A percentile compares a stretch with the other conserved stretches of the same genome.
Conservation (phyloP, 192 early-diverging fungal genomes). For the Oehlia diaphana region DNA sequence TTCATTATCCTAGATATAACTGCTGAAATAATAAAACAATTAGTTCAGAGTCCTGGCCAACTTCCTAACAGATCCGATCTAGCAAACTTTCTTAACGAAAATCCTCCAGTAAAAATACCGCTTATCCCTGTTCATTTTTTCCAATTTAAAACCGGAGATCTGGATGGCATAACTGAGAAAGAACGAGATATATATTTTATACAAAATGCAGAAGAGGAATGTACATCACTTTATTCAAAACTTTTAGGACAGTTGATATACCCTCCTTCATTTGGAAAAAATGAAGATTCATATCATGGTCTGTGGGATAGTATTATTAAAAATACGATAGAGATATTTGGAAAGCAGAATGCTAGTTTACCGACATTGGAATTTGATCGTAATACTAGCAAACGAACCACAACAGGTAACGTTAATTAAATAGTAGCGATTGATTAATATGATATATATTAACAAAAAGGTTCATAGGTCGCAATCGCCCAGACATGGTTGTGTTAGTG, state of each 20-base stretch:
- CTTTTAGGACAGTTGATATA: not conserved
- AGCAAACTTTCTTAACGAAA: conserved; percentile 12
- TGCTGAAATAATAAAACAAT: not conserved
- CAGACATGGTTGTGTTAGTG: conserved; percentile 18
- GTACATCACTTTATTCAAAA: conserved; percentile 11
- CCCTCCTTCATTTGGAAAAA: conserved; percentile 11
- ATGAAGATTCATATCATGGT: conserved; percentile 1
- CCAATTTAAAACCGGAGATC: not conserved
- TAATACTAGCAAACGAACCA: conserved; percentile 19
- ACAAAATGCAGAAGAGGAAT: not conserved
- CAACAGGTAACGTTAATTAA: no score
- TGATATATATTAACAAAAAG: no score
- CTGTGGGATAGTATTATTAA: conserved; percentile 26
- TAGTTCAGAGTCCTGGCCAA: conserved; percentile 17
- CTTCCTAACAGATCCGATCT: conserved; percentile 1
- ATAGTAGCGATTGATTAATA: no score
- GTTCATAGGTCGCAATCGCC: not conserved
- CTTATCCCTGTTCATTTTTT: conserved; percentile 14
- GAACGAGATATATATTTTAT: conserved; percentile 25
- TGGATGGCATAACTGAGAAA: conserved; percentile 11
- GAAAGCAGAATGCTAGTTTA: conserved; percentile 6
- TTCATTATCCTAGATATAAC: no score
- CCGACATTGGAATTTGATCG: conserved; percentile 20
- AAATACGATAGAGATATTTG: not conserved
- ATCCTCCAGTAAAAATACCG: conserved; percentile 17